Evolutionary conservation across 129 eudicot species (phyloP), one percentile per base, ranked within the genome.

Genomic region (Rutidosis leptorrhynchoides): DNA sequence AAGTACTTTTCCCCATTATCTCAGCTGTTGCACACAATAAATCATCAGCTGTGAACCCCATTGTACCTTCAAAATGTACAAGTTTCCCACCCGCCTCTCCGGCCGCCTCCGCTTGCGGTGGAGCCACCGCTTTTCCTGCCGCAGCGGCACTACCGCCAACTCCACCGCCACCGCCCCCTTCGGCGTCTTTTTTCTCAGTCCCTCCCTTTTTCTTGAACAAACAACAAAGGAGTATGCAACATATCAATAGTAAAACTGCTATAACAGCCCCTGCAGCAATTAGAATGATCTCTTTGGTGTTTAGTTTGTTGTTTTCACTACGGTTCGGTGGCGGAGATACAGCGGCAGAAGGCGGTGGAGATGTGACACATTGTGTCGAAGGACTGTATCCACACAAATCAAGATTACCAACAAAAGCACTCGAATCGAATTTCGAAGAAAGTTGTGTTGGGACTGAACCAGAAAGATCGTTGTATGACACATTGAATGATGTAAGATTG

Each of bases 1-100:
- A 90, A 59, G 97, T 86, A 69, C 97, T 90, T 59, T 90, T 86
- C 33, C 97, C 97, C 91, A 90, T 86, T 16, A 86, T 84, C 78
- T 90, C 95, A 52, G 97, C 95, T 1, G 97, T 90, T 7, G 97
- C 97, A 80, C 95, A 86, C 65, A 90, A 58, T 22, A 90, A 81
- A 74, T 90, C 95, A 80, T 90, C 97, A n/a, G 95, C 95, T 19
- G 89, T 80, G 24, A 90, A 90, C 19, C 80, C 87, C 85, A 84
- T 64, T 7, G 95, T 87, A 21, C 97, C 97, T 64, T 86, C 91
- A 64, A 90, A 90, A 60, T 90, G 97, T 2, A 90, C 95, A n/a
- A 86, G 82, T 76, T 84, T 90, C 51, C 97, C 97, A 6, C 97
- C 97, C 0, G 89, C 79, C 69, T 90, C 97, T 0, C 82, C 79